These are phyloP conservation scores for Boletus rufocinnamomeus DNA, from an alignment of 768 basidiomycete species.

Conservation along the genomic window DNA sequence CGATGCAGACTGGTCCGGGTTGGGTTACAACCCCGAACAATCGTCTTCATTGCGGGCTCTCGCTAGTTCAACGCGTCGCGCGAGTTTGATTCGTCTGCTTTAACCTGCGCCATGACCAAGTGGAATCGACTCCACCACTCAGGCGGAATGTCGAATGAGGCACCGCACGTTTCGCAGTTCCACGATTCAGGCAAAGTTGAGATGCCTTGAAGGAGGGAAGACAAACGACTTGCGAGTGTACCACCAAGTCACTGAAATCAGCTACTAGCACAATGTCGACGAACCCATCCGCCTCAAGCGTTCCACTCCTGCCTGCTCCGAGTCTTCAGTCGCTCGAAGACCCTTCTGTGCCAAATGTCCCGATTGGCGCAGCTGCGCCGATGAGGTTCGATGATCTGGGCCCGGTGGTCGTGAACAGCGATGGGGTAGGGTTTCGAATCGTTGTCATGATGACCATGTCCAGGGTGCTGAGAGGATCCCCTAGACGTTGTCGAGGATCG, in stretches of 20 bases:
- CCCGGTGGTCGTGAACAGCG: constrained; percentile 67
- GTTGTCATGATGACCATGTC: not conserved
- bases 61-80: not conserved
- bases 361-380: constrained; percentile 25
- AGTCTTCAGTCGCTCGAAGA: constrained; percentile 11
- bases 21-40: not conserved
- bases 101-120: not conserved
- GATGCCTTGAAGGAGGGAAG: not conserved
- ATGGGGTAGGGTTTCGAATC: constrained; percentile 49
- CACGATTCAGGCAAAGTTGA: not conserved
- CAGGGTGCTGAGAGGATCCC: not conserved
- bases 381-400: constrained; percentile 61
- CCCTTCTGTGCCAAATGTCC: constrained; percentile 10
- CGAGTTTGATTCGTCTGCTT: not conserved
- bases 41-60: not conserved
- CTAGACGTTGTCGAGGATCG: constrained; percentile 65
- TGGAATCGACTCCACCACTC: not conserved
- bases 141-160: not conserved
- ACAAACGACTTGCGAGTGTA: not conserved
- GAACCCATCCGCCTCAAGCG: not conserved
- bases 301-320: constrained; percentile 14
- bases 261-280: constrained; percentile 8
- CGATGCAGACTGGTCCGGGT: constrained; percentile 13
- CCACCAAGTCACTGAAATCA: not conserved
- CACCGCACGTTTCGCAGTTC: not conserved